phyloP scores from a whole-genome alignment of 2,329 filamentous ascomycete genomes.

The Pseudofabraea citricarpa region DNA sequence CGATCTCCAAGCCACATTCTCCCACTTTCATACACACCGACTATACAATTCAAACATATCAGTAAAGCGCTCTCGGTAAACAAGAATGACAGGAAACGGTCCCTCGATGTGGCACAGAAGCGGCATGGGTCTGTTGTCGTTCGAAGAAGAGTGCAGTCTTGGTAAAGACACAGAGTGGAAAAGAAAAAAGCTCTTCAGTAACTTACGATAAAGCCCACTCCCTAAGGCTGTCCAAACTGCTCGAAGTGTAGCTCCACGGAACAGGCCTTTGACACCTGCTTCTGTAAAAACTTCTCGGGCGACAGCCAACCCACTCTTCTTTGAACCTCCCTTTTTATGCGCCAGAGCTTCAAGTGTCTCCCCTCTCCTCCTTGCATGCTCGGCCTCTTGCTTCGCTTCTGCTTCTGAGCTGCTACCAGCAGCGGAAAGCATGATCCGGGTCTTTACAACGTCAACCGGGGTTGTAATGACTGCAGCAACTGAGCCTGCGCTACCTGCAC shows the following conservation, averaged over 20 bases:
- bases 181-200: too few species aligned
- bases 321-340: slow-evolving; percentile 26
- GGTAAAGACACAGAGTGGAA: too few species aligned
- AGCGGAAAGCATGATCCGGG: slow-evolving; percentile 76
- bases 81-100: too few species aligned
- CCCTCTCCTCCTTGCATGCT: slow-evolving; percentile 21
- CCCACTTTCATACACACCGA: slow-evolving; percentile 81
- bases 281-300: slow-evolving; percentile 60
- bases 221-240: slow-evolving; percentile 78
- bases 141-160: too few species aligned
- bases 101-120: too few species aligned
- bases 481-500: slow-evolving; percentile 69
- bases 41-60: too few species aligned
- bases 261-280: slow-evolving; percentile 68
- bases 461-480: slow-evolving; percentile 79
- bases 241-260: slow-evolving; percentile 69
- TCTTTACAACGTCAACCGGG: slow-evolving; percentile 86
- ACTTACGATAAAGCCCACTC: slow-evolving; percentile 76
- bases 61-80: too few species aligned
- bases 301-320: slow-evolving; percentile 49
- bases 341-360: slow-evolving; percentile 18
- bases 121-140: too few species aligned
- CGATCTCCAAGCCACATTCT: slow-evolving; percentile 51
- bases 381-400: slow-evolving; percentile 18
- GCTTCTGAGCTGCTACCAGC: slow-evolving; percentile 24